Conservation (phyloP, 1,284 basidiomycete species). For the Schizopora paradoxa region DNA sequence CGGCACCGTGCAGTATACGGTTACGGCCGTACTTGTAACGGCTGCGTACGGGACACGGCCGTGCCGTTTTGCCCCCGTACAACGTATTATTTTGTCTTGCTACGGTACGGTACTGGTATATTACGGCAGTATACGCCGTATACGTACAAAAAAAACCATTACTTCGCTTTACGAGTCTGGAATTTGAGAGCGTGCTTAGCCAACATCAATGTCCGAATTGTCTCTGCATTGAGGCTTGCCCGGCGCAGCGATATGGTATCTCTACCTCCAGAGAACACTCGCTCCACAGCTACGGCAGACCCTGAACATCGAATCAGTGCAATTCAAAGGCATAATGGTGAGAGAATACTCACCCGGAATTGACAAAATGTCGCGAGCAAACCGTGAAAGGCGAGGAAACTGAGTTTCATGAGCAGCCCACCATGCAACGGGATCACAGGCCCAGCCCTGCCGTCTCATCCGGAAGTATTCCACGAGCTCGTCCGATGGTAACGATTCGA, state of each 20-base stretch:
- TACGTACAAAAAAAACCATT: neutral
- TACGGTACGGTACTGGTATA: slow-evolving; percentile 16
- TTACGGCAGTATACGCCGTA: slow-evolving; percentile 14
- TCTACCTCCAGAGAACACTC: slow-evolving; percentile 32
- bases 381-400: slow-evolving; percentile 19
- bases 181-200: slow-evolving; percentile 23
- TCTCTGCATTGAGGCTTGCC: slow-evolving; percentile 29
- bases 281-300: slow-evolving; percentile 32
- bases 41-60: slow-evolving; percentile 5
- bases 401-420: slow-evolving; percentile 16
- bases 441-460: slow-evolving; percentile 11
- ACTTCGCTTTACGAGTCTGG: neutral
- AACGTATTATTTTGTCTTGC: slow-evolving; percentile 1
- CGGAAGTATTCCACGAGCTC: slow-evolving; percentile 21
- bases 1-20: slow-evolving; percentile 12
- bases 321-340: neutral
- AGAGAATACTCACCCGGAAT: slow-evolving; percentile 21
- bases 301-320: slow-evolving; percentile 19
- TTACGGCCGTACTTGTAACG: slow-evolving; percentile 6
- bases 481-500: neutral
- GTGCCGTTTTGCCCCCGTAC: too few relatives aligned
- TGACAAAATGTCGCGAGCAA: slow-evolving; percentile 21
- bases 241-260: slow-evolving; percentile 33
- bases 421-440: slow-evolving; percentile 23
- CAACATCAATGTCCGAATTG: slow-evolving; percentile 31